Base-by-base conservation (phyloP, 2,329 filamentous ascomycete species). In the Xylaria hypoxylon region DNA sequence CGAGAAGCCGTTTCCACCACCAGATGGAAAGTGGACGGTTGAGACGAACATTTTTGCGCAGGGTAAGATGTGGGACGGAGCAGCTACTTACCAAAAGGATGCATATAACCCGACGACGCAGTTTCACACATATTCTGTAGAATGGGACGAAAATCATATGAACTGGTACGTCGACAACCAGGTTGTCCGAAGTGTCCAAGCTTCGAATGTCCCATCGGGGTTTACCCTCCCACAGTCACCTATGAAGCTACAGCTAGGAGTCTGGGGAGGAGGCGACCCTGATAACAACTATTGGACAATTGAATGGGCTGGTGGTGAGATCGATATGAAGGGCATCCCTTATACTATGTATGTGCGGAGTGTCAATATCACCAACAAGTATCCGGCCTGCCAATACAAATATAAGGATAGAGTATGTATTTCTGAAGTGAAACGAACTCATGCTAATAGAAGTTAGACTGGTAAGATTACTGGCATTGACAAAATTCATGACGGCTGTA, bases 91-190 rank as follows among this genome's bases (percentile, higher is more conserved):
- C 53, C 68, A 76, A 55, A 75, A 73, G 42, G 73, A 72, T 28
- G 56, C 64, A 3, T 68, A 67, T n/a, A 73, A 73, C 45, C 76
- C 75, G 31, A 70, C 73, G 17, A 71, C 70, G 28, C 71, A 74
- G 33, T 76, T 77, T 56, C 76, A 77, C 53, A 77, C 73, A 17
- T 77, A 77, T 50, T 77, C 76, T 2, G 74, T 77, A 7, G 75
- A 77, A 47, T 77, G 76, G 76, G 75, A 77, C 44, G 72, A 75
- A 33, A 65, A 62, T 22, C 70, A 74, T 28, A 69, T 77, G 40
- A 67, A 62, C 47, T 77, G 76, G 75, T 74, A 70, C 10, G 72
- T 77, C 19, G 74, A 77, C 62, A 69, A 74, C 44, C 72, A 72
- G 50, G 65, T 77, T 15, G 66, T 75, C 22, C 72, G 76, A 10